Base-by-base conservation (phyloP, 75 land plant species). In the Cupressus sempervirens region DNA sequence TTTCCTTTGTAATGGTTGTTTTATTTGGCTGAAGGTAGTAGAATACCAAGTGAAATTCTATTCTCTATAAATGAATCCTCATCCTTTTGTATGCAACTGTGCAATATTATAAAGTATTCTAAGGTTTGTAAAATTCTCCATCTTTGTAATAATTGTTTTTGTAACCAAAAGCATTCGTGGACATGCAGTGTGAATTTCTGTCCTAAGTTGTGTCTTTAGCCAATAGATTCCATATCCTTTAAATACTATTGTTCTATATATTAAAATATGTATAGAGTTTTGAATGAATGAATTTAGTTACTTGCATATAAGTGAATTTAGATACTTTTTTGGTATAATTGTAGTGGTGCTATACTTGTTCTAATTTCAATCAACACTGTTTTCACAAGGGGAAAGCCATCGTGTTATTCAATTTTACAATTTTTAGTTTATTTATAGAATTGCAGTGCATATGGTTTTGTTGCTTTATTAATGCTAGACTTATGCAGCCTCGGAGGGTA, bases 401-500 rank as follows among this genome's bases (percentile, higher is more conserved):
- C n/a, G 7, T 62, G n/a, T 62, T 26, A 62, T 62, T 62, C 26
- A 20, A 62, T 62, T 20, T 12, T 62, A 23, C 7, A 1, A 62
- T 72, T 32, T 30, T 10, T 1, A 32, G 35, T 72, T 32, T 32
- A 72, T 32, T 11, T 32, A 30, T 32, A 32, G 12, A 32, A 10
- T 30, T 72, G 74, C 35, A 32, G 32, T 72, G 15, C 32, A 72
- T 72, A 11, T 72, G 32, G 35, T 72, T 32, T 11, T 29, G 11
- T 32, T 72, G 74, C 32, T 32, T 32, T 72, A 32, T 32, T 72
- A 32, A 72, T 32, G 81, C 81, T 43, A 13, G 29, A n/a, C 1
- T 79, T 79, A 53, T 81, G 85, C 92, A 91, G 92, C 92, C 92
- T 32, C 86, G 58, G 10, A 87, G 79, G 82, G 86, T 91, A 18